Percentiles rank a stretch among this genome's conserved stretches.
Conservation (phyloP, 2,329 filamentous ascomycete genomes). For the Fusarium pininemorale region DNA sequence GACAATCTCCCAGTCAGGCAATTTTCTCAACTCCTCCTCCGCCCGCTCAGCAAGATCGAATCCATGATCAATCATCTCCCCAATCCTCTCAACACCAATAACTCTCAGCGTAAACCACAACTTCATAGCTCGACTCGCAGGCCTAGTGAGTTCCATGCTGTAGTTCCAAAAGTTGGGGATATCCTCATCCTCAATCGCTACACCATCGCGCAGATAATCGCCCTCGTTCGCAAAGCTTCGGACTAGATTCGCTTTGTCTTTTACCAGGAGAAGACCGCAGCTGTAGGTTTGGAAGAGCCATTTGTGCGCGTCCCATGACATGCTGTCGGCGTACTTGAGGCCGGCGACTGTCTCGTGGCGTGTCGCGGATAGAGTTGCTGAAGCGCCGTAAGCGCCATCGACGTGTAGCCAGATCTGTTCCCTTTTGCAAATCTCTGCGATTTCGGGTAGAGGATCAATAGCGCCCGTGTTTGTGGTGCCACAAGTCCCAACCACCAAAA, state of each 20-base stretch:
- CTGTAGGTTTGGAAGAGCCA: conserved; percentile 43
- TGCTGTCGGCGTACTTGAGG: conserved; percentile 33
- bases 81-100: conserved; percentile 33
- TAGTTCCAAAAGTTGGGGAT: conserved; percentile 43
- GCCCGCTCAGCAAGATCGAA: conserved; percentile 35
- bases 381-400: conserved; percentile 40
- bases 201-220: conserved; percentile 37
- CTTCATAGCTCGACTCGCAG: conserved; percentile 38
- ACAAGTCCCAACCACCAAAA: conserved; percentile 24
- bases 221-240: conserved; percentile 38
- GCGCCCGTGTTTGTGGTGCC: conserved; percentile 28
- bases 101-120: conserved; percentile 40
- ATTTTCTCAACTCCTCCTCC: conserved; percentile 18
- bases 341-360: conserved; percentile 8
- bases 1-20: conserved; percentile 36
- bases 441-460: background rate
- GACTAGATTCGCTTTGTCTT: conserved; percentile 27
- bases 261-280: conserved; percentile 36
- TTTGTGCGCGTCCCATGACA: conserved; percentile 44
- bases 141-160: conserved; percentile 38
- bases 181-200: conserved; percentile 37
- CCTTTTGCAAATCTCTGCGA: conserved; percentile 9
- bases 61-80: conserved; percentile 39
- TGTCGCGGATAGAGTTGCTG: conserved; percentile 26
- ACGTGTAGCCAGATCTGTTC: conserved; percentile 38